Base-by-base conservation (phyloP, 192 early-diverging fungal species). In the Fimicolochytrium jonesii region DNA sequence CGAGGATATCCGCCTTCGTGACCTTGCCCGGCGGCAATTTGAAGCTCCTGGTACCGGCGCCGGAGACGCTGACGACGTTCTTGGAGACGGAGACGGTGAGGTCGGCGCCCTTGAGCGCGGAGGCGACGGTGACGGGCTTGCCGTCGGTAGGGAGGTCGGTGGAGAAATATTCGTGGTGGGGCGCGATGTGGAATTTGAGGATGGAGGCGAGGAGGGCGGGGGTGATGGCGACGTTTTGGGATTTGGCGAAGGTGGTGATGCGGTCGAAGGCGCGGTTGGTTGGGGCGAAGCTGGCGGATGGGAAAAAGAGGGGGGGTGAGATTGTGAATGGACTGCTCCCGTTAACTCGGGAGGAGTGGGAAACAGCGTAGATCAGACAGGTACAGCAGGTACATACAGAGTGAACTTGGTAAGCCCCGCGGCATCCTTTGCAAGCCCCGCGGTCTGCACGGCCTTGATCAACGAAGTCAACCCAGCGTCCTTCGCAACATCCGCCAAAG, bases 201-300 rank as follows among this genome's bases (percentile, higher is more conserved):
- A 71, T 56, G 32, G 35, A 43, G 22, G 43, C 23, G 45, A 77
- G 47, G 13, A 71, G 37, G 22, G 31, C 56, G 9, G 35, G 6
- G 56, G 69, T 61, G 1, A 77, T 44, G 34, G 56, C 61, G 29
- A 57, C 28, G 55, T 34, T 49, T 30, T 55, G 33, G 33, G 17
- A n/a, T 18, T 33, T 36, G 53, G 53, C 53, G 20, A 55, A 55
- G 2, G 30, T 23, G 10, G 36, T n/a, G 32, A 55, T 34, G 53
- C 60, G 61, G 33, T 58, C 58, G 54, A 80, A 69, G 17, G 79
- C 75, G 1, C 15, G 54, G 68, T 81, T 69, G 46, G 61, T 64
- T 4, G 79, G 79, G 18, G 71, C 79, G 33, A 78, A 74, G 45
- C n/a, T n/a, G n/a, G n/a, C n/a, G n/a, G n/a, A n/a, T n/a, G n/a